Evolutionary conservation across 2,329 filamentous ascomycete genomes (phyloP).

Genomic region (Albophoma yamanashiensis): DNA sequence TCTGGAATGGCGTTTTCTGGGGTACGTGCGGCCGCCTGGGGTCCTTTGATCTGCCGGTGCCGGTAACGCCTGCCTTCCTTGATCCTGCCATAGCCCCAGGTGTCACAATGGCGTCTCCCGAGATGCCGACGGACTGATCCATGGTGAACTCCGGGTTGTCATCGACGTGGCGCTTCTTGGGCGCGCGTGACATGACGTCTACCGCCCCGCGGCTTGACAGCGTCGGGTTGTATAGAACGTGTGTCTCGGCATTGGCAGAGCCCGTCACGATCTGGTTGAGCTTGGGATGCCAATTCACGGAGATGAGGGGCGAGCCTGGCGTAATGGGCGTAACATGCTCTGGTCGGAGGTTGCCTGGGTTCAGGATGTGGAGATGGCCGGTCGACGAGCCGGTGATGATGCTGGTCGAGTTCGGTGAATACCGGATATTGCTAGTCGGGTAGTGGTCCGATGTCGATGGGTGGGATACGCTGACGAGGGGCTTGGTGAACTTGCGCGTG

Average conservation of each 20-base stretch:
- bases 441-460: constrained; percentile 75
- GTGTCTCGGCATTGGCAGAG: constrained; percentile 81
- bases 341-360: constrained; percentile 77
- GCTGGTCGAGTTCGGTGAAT: constrained; percentile 72
- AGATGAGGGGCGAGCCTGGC: constrained; percentile 69
- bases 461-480: constrained; percentile 70
- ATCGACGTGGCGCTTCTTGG: constrained; percentile 91
- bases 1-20: constrained; percentile 77
- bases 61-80: constrained; percentile 59
- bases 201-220: constrained; percentile 73
- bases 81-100: constrained; percentile 47
- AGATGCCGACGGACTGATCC: constrained; percentile 70
- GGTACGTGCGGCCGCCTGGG: constrained; percentile 80
- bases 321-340: constrained; percentile 87
- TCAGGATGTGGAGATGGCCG: constrained; percentile 84
- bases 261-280: constrained; percentile 95
- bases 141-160: constrained; percentile 83
- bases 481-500: constrained; percentile 86
- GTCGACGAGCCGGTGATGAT: constrained; percentile 82
- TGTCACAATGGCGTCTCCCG: constrained; percentile 70
- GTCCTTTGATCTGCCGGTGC: constrained; percentile 65
- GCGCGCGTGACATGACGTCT: constrained; percentile 82
- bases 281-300: constrained; percentile 84
- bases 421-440: constrained; percentile 77
- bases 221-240: constrained; percentile 82